Base-by-base conservation (phyloP, 2,329 filamentous ascomycete genomes). In the Zymoseptoria pseudotritici region DNA sequence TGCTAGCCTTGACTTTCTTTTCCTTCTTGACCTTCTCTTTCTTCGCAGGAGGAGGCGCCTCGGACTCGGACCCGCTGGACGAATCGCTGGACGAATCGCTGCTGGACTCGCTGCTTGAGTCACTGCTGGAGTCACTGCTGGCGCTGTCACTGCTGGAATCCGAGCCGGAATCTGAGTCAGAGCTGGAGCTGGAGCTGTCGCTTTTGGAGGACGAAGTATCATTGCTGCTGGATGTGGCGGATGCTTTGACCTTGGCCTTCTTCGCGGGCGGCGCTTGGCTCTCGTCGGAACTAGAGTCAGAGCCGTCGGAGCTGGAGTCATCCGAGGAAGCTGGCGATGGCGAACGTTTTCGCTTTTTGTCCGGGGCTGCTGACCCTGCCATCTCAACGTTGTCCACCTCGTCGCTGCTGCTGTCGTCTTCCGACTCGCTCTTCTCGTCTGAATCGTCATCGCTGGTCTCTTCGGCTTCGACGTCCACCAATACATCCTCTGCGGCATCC, bases 81-180 rank as follows among this genome's bases (percentile, higher is more conserved):
- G 71, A 71, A 55, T 72, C 76, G 51, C 78, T 74, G 42, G 79
- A 78, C 60, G 50, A 55, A 13, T 57, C 56, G 51, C 61, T 62
- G 29, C 67, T 64, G 22, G 60, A 54, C 52, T 52, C 50, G 8
- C 61, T 50, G 61, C 58, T 61, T 26, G 50, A 55, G 17, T 57
- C 56, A 51, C 61, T 62, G 29, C 67, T 64, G 21, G 60, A 54
- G 54, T 52, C 19, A 4, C 61, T 50, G 61, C 58, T 61, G 29
- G 63, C 58, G 24, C 63, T 64, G 56, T 62, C 63, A 51, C 61
- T 56, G 21, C 21, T 49, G 46, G 65, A 72, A 59, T 64, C 71
- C 53, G 67, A 74, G 67, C 70, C 68, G 66, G 72, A 79, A 63
- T 76, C 54, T 9, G 64, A 63, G 19, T 62, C 54, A 3, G 59